Base-by-base conservation (phyloP, 2,329 filamentous ascomycete species). In the Phyllosticta paracitricarpa region DNA sequence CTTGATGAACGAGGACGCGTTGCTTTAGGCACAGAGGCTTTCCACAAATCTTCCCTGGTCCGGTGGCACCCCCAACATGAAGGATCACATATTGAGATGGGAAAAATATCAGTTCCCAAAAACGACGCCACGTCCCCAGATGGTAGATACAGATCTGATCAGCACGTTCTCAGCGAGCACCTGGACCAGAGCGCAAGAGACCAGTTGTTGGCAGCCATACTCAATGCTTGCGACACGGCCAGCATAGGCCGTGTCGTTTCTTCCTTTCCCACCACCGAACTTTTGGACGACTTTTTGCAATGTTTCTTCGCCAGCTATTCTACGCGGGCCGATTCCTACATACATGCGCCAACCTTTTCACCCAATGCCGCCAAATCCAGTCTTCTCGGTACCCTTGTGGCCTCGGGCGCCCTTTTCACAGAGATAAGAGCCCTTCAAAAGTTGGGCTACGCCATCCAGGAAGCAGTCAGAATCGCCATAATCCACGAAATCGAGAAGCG, bases 261-360 rank as follows among this genome's bases (percentile, higher is more conserved):
- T 1, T 85, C 84, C 0, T 88, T 88, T 64, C 84, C 84, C 0
- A 84, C 83, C 1, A 78, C 83, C 19, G 81, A 83, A 24, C 70
- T 84, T 14, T 75, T 88, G 63, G 84, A 87, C 65, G 83, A 80
- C 9, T 75, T 87, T 61, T 76, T 86, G 12, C 82, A 87, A 63
- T 81, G 82, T 63, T 87, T 83, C 63, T 72, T 87, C 22, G 81
- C 82, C 0, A 78, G 78, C 1, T 82, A 85, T 53, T 74, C 78
- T 26, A 79, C 83, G 55, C 78, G 84, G 63, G 77, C 84, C 0
- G 83, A 82, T 55, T 77, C 78, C 54, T 87, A 81, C 77, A 80
- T 89, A 61, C 85, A 88, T 70, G 79, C 83, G 54, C 79, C 82
- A 1, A 83, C 82, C 0, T 81, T 88, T 51, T 78, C 77, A 1